Percentiles rank a stretch among this genome's conserved stretches.
Evolutionary conservation across 768 basidiomycete species (phyloP).

Genomic region (Calocybe gangraenosa): DNA sequence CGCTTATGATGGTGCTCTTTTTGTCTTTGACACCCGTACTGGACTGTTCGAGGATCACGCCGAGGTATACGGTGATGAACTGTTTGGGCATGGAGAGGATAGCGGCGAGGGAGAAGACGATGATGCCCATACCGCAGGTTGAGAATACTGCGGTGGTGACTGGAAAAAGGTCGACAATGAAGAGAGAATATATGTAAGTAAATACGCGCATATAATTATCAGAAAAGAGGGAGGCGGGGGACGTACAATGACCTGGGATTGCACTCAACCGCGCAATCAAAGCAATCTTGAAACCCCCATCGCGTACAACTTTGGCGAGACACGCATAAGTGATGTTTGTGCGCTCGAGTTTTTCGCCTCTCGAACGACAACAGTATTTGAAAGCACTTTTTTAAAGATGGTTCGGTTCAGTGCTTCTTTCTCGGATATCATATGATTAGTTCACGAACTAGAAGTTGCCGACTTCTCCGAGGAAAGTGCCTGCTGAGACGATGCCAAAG

Average conservation of each 20-base stretch:
- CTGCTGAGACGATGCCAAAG: conserved; percentile 81
- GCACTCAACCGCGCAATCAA: conserved; percentile 74
- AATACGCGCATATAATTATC: too few species aligned
- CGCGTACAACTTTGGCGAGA: conserved; percentile 65
- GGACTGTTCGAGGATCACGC: conserved; percentile 66
- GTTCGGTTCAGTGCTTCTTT: not conserved
- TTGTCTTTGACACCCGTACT: conserved; percentile 34
- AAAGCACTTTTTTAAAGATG: conserved; percentile 52
- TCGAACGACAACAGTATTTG: conserved; percentile 70
- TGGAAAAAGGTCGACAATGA: too few species aligned
- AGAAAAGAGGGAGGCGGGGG: too few species aligned
- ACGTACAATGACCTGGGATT: conserved; percentile 79
- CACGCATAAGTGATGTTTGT: conserved; percentile 56
- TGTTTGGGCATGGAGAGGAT: conserved; percentile 86
- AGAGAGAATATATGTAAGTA: too few species aligned
- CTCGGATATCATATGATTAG: not conserved
- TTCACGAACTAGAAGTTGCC: conserved; percentile 77
- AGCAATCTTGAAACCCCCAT: conserved; percentile 86
- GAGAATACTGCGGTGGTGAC: conserved; percentile 88
- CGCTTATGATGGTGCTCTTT: conserved; percentile 61
- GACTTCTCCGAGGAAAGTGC: conserved; percentile 82
- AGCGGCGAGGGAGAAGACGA: conserved; percentile 74
- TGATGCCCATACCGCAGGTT: conserved; percentile 83
- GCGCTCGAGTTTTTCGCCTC: conserved; percentile 72
- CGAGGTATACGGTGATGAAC: conserved; percentile 88